Conservation (phyloP, 169 alveolate species). For the Blepharisma undulans region DNA sequence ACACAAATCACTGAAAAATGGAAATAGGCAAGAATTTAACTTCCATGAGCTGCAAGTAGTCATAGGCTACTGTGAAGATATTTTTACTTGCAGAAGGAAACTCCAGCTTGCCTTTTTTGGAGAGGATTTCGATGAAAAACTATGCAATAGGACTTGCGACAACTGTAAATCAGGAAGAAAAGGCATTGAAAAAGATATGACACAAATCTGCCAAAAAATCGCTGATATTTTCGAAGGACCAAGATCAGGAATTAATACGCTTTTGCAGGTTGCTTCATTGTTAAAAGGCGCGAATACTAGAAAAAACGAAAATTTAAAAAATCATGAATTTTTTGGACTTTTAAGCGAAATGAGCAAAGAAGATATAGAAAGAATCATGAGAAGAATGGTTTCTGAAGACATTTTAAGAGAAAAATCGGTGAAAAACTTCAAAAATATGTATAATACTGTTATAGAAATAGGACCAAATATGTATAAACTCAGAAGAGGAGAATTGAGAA, state of each 20-base stretch:
- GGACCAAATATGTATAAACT: constrained; percentile 16
- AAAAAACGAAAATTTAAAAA: neutral
- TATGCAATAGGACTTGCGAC: constrained; percentile 73
- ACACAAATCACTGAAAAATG: constrained; percentile 42
- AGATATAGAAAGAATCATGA: neutral
- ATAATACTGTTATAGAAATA: neutral
- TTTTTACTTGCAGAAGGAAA: constrained; percentile 80
- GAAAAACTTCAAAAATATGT: neutral
- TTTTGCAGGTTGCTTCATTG: constrained; percentile 14
- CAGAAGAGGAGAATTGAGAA: neutral
- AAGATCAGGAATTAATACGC: neutral
- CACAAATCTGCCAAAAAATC: constrained; percentile 34
- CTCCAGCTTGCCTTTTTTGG: constrained; percentile 83
- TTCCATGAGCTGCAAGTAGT: constrained; percentile 59
- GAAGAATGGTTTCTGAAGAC: neutral
- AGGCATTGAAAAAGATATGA: constrained; percentile 55
- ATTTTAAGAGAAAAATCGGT: constrained; percentile 18
- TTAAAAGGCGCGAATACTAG: neutral
- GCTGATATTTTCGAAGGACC: neutral
- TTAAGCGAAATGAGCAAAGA: neutral
- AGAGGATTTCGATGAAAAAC: constrained; percentile 69
- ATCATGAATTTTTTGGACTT: neutral
- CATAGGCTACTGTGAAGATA: constrained; percentile 86
- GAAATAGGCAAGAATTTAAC: constrained; percentile 23
- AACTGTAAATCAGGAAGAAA: constrained; percentile 54